Evolutionary conservation across 1,284 basidiomycete genomes (phyloP), one percentile per base, ranked within the genome.

Genomic region (Rhodotorula sp.): DNA sequence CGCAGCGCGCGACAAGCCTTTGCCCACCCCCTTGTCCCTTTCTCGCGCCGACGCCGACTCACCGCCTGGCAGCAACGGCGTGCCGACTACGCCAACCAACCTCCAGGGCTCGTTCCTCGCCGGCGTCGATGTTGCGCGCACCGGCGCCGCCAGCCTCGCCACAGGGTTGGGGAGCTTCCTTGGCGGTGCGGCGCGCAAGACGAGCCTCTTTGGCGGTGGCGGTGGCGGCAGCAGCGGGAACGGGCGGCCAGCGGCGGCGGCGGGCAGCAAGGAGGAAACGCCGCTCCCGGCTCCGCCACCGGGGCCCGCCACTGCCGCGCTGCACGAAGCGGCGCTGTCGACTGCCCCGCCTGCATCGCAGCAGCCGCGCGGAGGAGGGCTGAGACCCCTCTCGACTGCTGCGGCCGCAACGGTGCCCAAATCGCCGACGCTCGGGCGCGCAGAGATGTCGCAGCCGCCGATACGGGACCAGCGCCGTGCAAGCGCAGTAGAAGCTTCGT

Each of bases 51-150:
- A 34, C 34, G 34, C 34, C 34, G 34, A 34, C 34, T 34, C 34
- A 34, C 34, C 34, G 34, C 34, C 34, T 5, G 34, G 34, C 34
- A 34, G 34, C 34, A 34, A 7, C 44, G 17, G 14, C 9, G 21
- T 41, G 10, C 48, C 54, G 3, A 5, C 19, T 3, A 48, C 54
- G 23, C 55, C 54, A 14, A 4, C 57, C 16, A n/a, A 46, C 25
- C 16, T 67, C 3, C 57, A 59, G 0, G 45, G 45, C 21, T 60
- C 71, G 7, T 59, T 74, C 50, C 23, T 72, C 27, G 73, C 73
- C 0, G 73, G 75, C 4, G 73, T 74, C 23, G 73, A 74, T 23
- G 73, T 74, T 12, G 75, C 75, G 16, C 66, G 64, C 60, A 61
- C 70, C 49, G 73, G 75, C 17, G 73, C 71, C 2, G 67, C 71